These are phyloP conservation scores for Anisodus acutangulus DNA, from an alignment of 257 asterid species.

Conservation along the genomic window DNA sequence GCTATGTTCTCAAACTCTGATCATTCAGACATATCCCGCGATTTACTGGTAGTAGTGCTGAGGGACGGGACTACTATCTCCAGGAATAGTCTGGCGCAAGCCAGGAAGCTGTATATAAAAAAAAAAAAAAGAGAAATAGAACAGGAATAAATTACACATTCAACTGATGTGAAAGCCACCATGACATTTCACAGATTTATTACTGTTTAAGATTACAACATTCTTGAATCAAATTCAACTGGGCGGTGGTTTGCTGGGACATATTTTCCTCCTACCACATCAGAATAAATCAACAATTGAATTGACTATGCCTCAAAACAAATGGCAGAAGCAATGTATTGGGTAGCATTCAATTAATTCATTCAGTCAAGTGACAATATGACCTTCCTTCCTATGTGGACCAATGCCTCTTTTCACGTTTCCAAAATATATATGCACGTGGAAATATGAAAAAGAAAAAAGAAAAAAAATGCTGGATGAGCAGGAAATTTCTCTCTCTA, in stretches of 20 bases:
- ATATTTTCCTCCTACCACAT: constrained; percentile 3
- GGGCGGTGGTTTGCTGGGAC: not conserved
- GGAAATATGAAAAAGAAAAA: not conserved
- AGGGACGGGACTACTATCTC: too few relatives aligned
- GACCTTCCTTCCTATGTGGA: not conserved
- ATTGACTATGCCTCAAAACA: not conserved
- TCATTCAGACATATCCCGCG: too few relatives aligned
- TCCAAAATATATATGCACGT: not conserved
- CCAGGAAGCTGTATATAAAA: too few relatives aligned
- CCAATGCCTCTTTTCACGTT: not conserved
- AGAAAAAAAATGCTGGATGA: not conserved
- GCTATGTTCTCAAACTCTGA: too few relatives aligned
- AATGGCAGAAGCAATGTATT: not conserved
- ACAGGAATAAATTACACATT: not conserved
- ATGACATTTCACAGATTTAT: not conserved
- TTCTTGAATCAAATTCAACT: not conserved
- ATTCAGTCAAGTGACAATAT: not conserved
- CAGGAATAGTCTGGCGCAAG: too few relatives aligned
- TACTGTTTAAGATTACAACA: constrained; percentile 4
- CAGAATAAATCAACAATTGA: not conserved
- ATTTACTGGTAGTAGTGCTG: too few relatives aligned
- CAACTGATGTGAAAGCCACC: not conserved
- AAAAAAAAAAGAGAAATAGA: not conserved
- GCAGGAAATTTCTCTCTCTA: not conserved
- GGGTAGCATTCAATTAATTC: not conserved